Evolutionary conservation across 495 filamentous ascomycete species (phyloP).

Genomic region (Echria macrotheca): DNA sequence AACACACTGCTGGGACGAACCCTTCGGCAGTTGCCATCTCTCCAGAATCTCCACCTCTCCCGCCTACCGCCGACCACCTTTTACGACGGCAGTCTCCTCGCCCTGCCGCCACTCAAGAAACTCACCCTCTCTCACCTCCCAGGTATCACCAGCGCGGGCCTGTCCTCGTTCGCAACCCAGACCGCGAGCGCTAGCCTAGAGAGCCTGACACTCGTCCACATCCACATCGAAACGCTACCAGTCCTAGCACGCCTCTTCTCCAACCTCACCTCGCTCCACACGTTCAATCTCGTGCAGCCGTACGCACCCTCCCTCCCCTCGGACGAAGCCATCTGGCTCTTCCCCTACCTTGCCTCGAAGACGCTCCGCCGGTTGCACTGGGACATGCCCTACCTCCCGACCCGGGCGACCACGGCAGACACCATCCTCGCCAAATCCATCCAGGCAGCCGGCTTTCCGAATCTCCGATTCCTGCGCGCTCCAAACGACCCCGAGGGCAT

Average conservation of each 20-base stretch:
- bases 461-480: conserved; percentile 60
- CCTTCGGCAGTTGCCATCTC: conserved; percentile 59
- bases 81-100: conserved; percentile 60
- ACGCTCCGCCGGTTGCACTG: conserved; percentile 70
- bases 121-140: conserved; percentile 71
- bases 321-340: conserved; percentile 57
- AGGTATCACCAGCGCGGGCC: conserved; percentile 71
- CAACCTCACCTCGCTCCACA: conserved; percentile 54
- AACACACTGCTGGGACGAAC: conserved; percentile 61
- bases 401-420: conserved; percentile 50
- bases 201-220: conserved; percentile 59
- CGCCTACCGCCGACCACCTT: conserved; percentile 67
- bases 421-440: conserved; percentile 70
- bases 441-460: conserved; percentile 61
- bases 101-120: conserved; percentile 65
- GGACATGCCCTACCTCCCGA: conserved; percentile 59
- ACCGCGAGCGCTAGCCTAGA: conserved; percentile 50
- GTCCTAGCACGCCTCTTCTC: conserved; percentile 72
- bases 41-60: conserved; percentile 71
- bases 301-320: conserved; percentile 53
- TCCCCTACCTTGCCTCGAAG: conserved; percentile 63
- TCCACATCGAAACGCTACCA: conserved; percentile 59
- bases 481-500: conserved; percentile 69
- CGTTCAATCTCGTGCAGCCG: conserved; percentile 67
- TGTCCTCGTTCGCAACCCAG: conserved; percentile 64